Evolutionary conservation across 306 rosid genomes (phyloP), one percentile per base, ranked within the genome.

Genomic region (Cercis canadensis): DNA sequence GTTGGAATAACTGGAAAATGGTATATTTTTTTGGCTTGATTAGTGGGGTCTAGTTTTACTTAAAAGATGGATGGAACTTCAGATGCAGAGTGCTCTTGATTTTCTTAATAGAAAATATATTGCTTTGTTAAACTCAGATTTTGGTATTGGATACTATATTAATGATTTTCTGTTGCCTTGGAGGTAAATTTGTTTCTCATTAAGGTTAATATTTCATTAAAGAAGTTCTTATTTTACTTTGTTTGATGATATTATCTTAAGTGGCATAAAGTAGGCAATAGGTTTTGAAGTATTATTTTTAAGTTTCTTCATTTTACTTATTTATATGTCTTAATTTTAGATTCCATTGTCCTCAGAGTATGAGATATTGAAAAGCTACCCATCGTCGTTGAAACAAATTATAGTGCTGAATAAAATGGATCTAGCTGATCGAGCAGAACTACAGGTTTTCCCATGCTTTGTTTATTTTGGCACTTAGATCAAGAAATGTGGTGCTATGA

Each of bases 331-430:
- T 69, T 58, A 14, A 11, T 52, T 81, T 45, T 77, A 92, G 98
- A 85, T 92, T 88, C 98, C 96, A 0, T 43, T 77, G 46, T 85
- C 97, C 8, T 92, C 97, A 0, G 84, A 75, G 59, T 87, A 58
- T 33, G 65, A 90, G 47, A 62, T 69, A 29, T 63, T 90, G 73
- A 69, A 45, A 70, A 74, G 81, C 55, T 53, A 31, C 57, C 15
- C 53, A 13, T 21, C 74, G 47, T 75, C 80, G 13, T 37, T 56
- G 0, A 87, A 74, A 57, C 79, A 69, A 21, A 88, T 90, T 32
- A 59, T 88, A 46, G 87, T 80, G 52, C 73, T 90, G 75, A 92
- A 92, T 83, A 90, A 90, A 84, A 52, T 62, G 69, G 98, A 92
- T 73, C 97, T 92, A n/a, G 96, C 93, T n/a, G 83, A 81, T 57